Conservation (phyloP, 306 rosid species). For the Medicago ruthenica region DNA sequence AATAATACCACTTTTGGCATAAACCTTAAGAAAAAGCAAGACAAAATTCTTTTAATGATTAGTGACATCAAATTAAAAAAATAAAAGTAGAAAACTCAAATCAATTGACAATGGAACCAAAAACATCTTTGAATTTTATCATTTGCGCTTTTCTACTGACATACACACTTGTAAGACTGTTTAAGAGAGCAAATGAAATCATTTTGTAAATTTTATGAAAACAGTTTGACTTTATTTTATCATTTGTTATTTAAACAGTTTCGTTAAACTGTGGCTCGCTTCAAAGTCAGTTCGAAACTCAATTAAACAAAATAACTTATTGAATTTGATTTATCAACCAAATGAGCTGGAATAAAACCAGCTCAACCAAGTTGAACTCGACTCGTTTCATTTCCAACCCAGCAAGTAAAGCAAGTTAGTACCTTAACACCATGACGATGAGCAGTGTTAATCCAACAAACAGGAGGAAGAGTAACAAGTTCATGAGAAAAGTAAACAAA, state of each 20-base stretch:
- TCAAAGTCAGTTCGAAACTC: neutral
- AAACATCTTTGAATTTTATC: too few species aligned
- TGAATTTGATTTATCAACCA: neutral
- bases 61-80: too few species aligned
- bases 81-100: neutral
- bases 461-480: slow-evolving; percentile 91
- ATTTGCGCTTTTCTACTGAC: neutral
- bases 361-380: neutral
- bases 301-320: neutral
- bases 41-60: too few species aligned
- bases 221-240: neutral
- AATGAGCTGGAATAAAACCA: neutral
- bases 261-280: too few species aligned
- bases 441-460: slow-evolving; percentile 80
- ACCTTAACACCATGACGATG: slow-evolving; percentile 97
- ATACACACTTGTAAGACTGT: neutral
- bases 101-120: neutral
- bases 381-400: too few species aligned
- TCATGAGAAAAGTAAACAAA: slow-evolving; percentile 86
- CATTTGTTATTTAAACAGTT: neutral
- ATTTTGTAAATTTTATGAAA: too few species aligned
- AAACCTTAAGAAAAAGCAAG: too few species aligned
- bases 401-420: neutral
- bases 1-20: too few species aligned
- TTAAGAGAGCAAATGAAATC: neutral